phyloP scores from a whole-genome alignment of 2,329 filamentous ascomycete genomes.

The Orbilia ellipsospora region DNA sequence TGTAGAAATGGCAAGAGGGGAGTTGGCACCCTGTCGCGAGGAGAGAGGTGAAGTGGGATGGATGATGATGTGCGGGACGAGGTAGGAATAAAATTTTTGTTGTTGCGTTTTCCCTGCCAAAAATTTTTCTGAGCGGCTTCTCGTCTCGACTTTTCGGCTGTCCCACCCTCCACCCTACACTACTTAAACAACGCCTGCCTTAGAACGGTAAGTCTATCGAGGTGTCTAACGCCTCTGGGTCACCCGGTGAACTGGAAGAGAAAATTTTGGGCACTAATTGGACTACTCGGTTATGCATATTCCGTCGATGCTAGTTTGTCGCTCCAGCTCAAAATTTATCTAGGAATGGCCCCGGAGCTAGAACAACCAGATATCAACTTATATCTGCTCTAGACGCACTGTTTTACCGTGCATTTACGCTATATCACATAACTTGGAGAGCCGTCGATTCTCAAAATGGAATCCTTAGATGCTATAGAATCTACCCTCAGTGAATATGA shows the following conservation, averaged over 20 bases:
- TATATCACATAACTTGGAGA: not conserved
- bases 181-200: constrained; percentile 16
- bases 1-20: constrained; percentile 14
- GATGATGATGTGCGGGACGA: constrained; percentile 8
- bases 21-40: not conserved
- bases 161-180: constrained; percentile 20
- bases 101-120: constrained; percentile 32
- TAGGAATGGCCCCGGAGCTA: too few species aligned
- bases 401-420: not conserved
- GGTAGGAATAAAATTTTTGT: constrained; percentile 41
- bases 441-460: constrained; percentile 20
- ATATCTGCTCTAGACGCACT: too few species aligned
- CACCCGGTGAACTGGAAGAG: not conserved
- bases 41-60: constrained; percentile 22
- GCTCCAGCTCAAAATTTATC: too few species aligned
- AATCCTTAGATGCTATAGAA: constrained; percentile 10
- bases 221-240: not conserved
- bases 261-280: constrained; percentile 7
- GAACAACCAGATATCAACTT: too few species aligned
- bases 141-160: constrained; percentile 40
- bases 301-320: too few species aligned
- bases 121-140: constrained; percentile 27
- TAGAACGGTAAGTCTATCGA: constrained; percentile 21
- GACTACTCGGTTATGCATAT: not conserved
- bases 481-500: constrained; percentile 14